These are phyloP conservation scores for Neopestalotiopsis rosae DNA, from an alignment of 2,329 filamentous ascomycete species.

Conservation along the genomic window DNA sequence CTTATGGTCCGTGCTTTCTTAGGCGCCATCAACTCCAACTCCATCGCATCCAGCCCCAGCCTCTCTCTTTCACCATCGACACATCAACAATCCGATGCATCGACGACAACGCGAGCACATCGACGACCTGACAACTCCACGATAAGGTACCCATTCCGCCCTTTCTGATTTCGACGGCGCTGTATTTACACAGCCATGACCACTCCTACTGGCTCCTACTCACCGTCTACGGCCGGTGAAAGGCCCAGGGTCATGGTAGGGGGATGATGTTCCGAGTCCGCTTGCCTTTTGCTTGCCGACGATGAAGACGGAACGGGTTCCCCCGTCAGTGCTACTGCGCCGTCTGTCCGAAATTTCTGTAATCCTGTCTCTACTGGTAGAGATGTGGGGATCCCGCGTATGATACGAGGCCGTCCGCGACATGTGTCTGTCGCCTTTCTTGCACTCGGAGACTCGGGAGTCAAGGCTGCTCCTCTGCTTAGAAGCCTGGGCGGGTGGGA, in stretches of 20 bases:
- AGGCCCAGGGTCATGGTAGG: constrained; percentile 19
- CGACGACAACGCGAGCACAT: not conserved
- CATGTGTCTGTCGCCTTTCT: constrained; percentile 6
- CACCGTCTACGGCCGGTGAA: constrained; percentile 19
- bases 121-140: not conserved
- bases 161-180: not conserved
- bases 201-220: constrained; percentile 14
- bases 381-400: not conserved
- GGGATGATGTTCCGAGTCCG: constrained; percentile 16
- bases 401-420: not conserved
- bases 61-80: too few relatives aligned
- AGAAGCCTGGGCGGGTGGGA: constrained; percentile 21
- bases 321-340: constrained; percentile 18
- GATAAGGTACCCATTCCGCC: constrained; percentile 1
- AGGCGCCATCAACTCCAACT: too few relatives aligned
- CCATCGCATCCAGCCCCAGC: too few relatives aligned
- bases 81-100: not conserved
- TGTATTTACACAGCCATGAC: constrained; percentile 7
- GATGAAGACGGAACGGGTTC: constrained; percentile 5
- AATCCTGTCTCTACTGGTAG: not conserved
- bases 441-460: constrained; percentile 17
- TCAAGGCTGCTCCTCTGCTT: constrained; percentile 18
- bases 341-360: constrained; percentile 5
- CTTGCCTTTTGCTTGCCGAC: constrained; percentile 19
- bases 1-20: too few relatives aligned